phyloP scores from a whole-genome alignment of 768 basidiomycete species.

The Mycena capillaripes region DNA sequence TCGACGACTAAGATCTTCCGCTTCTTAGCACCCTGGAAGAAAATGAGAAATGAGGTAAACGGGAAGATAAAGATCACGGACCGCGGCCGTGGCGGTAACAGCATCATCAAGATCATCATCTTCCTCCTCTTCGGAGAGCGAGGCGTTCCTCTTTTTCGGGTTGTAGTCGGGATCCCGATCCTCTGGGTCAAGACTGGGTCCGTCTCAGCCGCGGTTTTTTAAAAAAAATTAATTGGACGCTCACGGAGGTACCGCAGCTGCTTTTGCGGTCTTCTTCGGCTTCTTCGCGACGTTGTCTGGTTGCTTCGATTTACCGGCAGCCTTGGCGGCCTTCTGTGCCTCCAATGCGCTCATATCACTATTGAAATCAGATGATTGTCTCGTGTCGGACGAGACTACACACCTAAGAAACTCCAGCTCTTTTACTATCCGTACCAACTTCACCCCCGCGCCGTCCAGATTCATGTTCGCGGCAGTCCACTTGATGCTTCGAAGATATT shows the following conservation, averaged over 20 bases:
- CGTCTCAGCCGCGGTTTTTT: no score
- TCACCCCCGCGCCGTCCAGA: conserved; percentile 1
- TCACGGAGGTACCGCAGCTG: not conserved
- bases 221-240: no score
- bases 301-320: not conserved
- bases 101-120: not conserved
- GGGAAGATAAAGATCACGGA: not conserved
- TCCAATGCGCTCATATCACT: not conserved
- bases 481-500: conserved; percentile 10
- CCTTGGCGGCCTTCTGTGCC: not conserved
- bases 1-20: conserved; percentile 16
- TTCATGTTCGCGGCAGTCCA: conserved; percentile 2
- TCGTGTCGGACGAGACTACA: not conserved
- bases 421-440: conserved; percentile 9
- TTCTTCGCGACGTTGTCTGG: not conserved
- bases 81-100: not conserved
- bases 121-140: conserved; percentile 10
- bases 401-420: conserved; percentile 22
- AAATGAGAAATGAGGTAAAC: not conserved
- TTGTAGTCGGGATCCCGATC: no score
- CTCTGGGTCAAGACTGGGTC: no score
- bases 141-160: not conserved
- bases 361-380: not conserved
- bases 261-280: not conserved
- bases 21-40: not conserved